These are phyloP conservation scores for Pythium folliculosum DNA, from an alignment of 352 stramenopile genomes.

Conservation along the genomic window DNA sequence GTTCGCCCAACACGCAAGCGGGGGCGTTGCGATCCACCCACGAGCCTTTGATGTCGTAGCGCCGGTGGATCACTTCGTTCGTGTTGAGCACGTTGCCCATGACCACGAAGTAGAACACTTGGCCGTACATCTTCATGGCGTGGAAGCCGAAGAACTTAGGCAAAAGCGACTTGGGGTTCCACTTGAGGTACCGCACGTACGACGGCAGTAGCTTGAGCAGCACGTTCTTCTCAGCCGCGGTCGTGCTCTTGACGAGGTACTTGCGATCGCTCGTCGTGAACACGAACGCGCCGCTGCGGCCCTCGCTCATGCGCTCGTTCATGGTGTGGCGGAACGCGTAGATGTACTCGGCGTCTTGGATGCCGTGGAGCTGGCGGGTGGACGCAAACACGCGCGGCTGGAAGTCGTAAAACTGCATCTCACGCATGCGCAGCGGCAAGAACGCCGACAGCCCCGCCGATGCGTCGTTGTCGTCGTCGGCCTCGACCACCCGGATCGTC, in stretches of 20 bases:
- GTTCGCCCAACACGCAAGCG: conserved; percentile 72
- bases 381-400: conserved; percentile 79
- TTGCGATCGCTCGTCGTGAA: conserved; percentile 90
- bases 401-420: conserved; percentile 90
- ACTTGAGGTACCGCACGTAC: conserved; percentile 87
- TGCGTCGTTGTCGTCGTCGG: conserved; percentile 39
- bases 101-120: conserved; percentile 92
- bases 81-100: conserved; percentile 92
- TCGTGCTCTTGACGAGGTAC: conserved; percentile 92
- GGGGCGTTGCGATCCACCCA: conserved; percentile 88
- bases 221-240: conserved; percentile 73
- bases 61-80: conserved; percentile 77
- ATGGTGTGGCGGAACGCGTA: conserved; percentile 78
- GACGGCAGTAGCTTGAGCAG: conserved; percentile 78
- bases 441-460: conserved; percentile 50
- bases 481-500: conserved; percentile 67
- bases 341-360: conserved; percentile 82
- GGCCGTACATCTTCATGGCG: conserved; percentile 91
- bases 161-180: conserved; percentile 86
- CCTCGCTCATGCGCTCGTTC: conserved; percentile 90
- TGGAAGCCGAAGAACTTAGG: conserved; percentile 90
- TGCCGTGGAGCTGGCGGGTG: conserved; percentile 63
- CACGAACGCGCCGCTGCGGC: conserved; percentile 86
- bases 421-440: conserved; percentile 64
- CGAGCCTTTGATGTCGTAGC: conserved; percentile 92